Evolutionary conservation across 768 basidiomycete species (phyloP).

Genomic region (Hirschioporus abietinus): DNA sequence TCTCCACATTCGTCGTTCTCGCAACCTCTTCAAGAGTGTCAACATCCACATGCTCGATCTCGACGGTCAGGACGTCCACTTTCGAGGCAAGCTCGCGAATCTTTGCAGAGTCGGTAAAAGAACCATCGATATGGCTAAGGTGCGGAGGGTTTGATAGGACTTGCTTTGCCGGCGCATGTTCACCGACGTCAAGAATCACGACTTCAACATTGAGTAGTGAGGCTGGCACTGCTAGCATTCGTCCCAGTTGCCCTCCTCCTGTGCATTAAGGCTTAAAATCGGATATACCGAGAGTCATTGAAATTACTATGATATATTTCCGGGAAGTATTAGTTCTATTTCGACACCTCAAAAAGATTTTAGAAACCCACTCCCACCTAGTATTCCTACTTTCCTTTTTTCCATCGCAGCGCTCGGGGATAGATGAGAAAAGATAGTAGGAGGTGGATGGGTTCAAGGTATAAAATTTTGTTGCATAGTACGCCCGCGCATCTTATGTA

Average conservation of each 20-base stretch:
- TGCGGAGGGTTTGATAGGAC: slow-evolving; percentile 52
- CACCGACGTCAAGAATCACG: slow-evolving; percentile 79
- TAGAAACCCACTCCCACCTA: slow-evolving; percentile 31
- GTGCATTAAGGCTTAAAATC: not conserved
- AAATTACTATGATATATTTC: slow-evolving; percentile 2
- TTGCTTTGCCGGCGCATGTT: slow-evolving; percentile 86
- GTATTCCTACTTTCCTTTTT: slow-evolving; percentile 28
- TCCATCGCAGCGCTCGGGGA: slow-evolving; percentile 12
- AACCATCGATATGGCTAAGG: slow-evolving; percentile 75
- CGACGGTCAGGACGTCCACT: slow-evolving; percentile 87
- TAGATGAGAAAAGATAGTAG: not conserved
- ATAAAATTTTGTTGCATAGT: no score
- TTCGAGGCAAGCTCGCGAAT: slow-evolving; percentile 74
- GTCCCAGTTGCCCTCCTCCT: slow-evolving; percentile 97
- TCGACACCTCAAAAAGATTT: no score
- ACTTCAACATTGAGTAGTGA: slow-evolving; percentile 81
- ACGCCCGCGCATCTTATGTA: no score
- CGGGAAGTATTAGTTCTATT: not conserved
- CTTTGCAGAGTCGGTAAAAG: slow-evolving; percentile 74
- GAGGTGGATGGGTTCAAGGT: no score
- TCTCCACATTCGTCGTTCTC: slow-evolving; percentile 26
- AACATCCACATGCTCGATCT: slow-evolving; percentile 95
- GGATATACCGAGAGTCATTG: not conserved
- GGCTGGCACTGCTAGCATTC: slow-evolving; percentile 91
- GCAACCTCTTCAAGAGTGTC: slow-evolving; percentile 62